Percentiles rank a stretch among this genome's conserved stretches.
phyloP scores from a whole-genome alignment of 306 rosid species.

The Cicer cuneatum region DNA sequence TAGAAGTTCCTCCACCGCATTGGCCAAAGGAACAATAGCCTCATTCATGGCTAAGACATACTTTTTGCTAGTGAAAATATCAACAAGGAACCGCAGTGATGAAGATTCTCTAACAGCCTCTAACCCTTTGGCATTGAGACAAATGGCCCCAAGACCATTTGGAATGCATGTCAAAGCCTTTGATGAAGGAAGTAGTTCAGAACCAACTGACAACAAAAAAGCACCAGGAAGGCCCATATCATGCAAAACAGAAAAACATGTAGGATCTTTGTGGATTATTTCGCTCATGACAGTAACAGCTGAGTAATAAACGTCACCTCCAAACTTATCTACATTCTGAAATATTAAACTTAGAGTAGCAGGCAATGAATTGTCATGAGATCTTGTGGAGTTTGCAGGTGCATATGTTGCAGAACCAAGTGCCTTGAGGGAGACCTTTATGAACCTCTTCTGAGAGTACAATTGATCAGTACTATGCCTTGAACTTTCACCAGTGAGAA shows the following conservation, averaged over 20 bases:
- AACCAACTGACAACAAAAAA: constrained; percentile 74
- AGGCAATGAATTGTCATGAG: constrained; percentile 76
- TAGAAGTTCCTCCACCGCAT: constrained; percentile 96
- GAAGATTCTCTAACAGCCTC: constrained; percentile 85
- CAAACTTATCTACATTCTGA: constrained; percentile 78
- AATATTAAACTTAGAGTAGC: constrained; percentile 71
- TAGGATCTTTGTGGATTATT: constrained; percentile 96
- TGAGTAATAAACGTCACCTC: constrained; percentile 94
- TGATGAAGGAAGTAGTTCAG: constrained; percentile 88
- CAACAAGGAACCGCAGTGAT: constrained; percentile 81
- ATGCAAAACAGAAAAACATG: constrained; percentile 79
- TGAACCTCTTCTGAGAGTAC: constrained; percentile 86
- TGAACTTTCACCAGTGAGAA: constrained; percentile 77
- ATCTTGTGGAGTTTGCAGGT: constrained; percentile 70
- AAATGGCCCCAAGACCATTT: constrained; percentile 94
- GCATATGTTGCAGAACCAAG: constrained; percentile 94
- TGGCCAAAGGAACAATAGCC: constrained; percentile 94
- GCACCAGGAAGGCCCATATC: constrained; percentile 98
- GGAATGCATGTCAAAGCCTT: constrained; percentile 96
- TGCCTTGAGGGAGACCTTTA: constrained; percentile 90
- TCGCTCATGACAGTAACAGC: constrained; percentile 98
- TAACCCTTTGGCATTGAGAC: constrained; percentile 93
- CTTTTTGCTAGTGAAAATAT: constrained; percentile 84
- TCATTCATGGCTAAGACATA: constrained; percentile 89
- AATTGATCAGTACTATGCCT: constrained; percentile 67